phyloP scores from a whole-genome alignment of 129 eudicot species.

The carrot (Daucus carota) region DNA sequence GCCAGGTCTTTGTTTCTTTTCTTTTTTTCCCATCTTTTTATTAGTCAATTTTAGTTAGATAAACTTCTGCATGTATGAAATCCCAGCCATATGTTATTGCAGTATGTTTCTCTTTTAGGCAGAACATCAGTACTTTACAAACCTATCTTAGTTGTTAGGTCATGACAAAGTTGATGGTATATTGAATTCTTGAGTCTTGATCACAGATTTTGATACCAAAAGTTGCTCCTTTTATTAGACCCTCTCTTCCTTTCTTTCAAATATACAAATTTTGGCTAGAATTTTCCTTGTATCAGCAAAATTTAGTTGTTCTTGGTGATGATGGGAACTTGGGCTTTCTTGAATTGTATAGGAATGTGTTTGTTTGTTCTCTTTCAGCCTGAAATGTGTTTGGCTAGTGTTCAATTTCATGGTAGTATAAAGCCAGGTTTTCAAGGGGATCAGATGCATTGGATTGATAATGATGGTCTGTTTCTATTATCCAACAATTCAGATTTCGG shows the following conservation, averaged over 20 bases:
- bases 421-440: slow-evolving; percentile 52
- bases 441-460: slow-evolving; percentile 67
- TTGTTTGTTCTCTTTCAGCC: slow-evolving; percentile 32
- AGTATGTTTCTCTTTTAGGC: not conserved
- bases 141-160: not conserved
- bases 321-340: slow-evolving; percentile 42
- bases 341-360: slow-evolving; percentile 14
- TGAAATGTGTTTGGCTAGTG: slow-evolving; percentile 40
- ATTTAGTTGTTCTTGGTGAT: slow-evolving; percentile 5
- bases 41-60: slow-evolving; percentile 2
- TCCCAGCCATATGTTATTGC: not conserved
- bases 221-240: not conserved
- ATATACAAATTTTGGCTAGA: not conserved
- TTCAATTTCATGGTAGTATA: slow-evolving; percentile 34
- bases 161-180: not conserved
- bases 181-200: not conserved
- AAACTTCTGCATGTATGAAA: not conserved
- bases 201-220: not conserved
- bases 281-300: not conserved
- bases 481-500: slow-evolving; percentile 68
- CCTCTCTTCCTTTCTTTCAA: not conserved
- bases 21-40: not conserved
- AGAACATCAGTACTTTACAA: not conserved
- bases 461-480: slow-evolving; percentile 55
- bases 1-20: not conserved